A percentile compares a stretch with the other conserved stretches of the same genome.
These are phyloP conservation scores for Tremellales sp. DNA, from an alignment of 1,284 basidiomycete species.

Conservation along the genomic window DNA sequence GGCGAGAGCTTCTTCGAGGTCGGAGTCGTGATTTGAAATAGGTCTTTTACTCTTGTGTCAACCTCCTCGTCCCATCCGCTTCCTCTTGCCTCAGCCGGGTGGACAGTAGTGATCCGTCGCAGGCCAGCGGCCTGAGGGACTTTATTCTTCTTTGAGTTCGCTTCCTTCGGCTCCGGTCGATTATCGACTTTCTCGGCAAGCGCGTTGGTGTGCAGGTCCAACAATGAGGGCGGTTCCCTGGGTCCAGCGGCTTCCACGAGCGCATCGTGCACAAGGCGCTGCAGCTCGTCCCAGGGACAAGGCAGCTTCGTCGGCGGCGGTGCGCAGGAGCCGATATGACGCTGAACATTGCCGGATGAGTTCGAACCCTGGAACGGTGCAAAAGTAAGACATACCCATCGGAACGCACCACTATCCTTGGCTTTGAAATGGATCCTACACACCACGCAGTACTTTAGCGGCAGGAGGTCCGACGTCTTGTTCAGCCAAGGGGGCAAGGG, in stretches of 20 bases:
- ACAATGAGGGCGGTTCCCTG: constrained; percentile 16
- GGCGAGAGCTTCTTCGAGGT: too few species aligned
- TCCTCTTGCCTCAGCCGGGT: constrained; percentile 19
- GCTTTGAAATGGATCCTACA: constrained; percentile 31
- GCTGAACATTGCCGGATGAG: too few species aligned
- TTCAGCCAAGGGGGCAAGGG: constrained; percentile 38
- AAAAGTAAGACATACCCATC: constrained; percentile 33
- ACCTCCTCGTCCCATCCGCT: constrained; percentile 31
- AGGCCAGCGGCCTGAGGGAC: too few species aligned
- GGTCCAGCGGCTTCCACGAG: constrained; percentile 12
- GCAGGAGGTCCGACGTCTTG: constrained; percentile 22
- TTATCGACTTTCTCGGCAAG: too few species aligned
- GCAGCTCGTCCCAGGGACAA: constrained; percentile 34
- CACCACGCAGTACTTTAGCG: constrained; percentile 26
- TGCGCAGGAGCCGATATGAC: constrained; percentile 37
- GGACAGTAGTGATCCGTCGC: constrained; percentile 24
- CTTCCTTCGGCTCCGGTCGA: constrained; percentile 3
- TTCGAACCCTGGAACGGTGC: too few species aligned
- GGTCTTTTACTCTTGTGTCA: constrained; percentile 16
- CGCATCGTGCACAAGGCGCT: constrained; percentile 26
- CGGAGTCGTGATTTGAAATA: too few species aligned
- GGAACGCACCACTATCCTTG: constrained; percentile 28
- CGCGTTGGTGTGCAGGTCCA: constrained; percentile 25
- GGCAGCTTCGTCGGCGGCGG: constrained; percentile 38
- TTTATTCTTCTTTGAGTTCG: too few species aligned